phyloP scores from a whole-genome alignment of 2,329 filamentous ascomycete genomes.

The Pestalotiopsis sp. region DNA sequence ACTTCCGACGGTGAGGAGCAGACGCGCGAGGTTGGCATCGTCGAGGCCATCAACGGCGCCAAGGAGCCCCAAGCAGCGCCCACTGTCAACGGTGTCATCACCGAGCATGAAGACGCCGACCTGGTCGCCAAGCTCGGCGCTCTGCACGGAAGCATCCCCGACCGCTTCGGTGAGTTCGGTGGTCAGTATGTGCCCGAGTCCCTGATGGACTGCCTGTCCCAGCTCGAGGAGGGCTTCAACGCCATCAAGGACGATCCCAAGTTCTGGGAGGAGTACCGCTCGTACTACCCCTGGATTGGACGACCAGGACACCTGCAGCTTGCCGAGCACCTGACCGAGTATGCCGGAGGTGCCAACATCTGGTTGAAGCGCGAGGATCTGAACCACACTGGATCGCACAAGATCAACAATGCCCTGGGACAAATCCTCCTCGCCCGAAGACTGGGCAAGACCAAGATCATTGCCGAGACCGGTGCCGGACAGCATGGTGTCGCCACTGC shows the following conservation, averaged over 20 bases:
- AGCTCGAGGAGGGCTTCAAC: constrained; percentile 91
- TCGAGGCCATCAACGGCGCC: constrained; percentile 67
- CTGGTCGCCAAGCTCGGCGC: constrained; percentile 84
- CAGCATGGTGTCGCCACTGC: constrained; percentile 98
- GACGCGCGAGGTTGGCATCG: constrained; percentile 69
- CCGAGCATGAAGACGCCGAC: constrained; percentile 48
- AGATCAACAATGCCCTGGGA: constrained; percentile 98
- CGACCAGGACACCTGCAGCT: constrained; percentile 89
- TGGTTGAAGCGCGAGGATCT: constrained; percentile 98
- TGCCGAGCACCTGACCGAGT: constrained; percentile 83
- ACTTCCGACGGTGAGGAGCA: constrained; percentile 35
- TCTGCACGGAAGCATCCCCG: constrained; percentile 77
- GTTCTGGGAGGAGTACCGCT: constrained; percentile 97
- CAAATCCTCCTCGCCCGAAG: constrained; percentile 85
- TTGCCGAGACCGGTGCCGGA: constrained; percentile 95
- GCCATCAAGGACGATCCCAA: constrained; percentile 81
- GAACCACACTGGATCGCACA: constrained; percentile 97
- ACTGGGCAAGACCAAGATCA: constrained; percentile 94
- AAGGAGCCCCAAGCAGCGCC: constrained; percentile 61
- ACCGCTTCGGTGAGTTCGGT: constrained; percentile 93
- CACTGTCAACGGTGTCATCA: constrained; percentile 70
- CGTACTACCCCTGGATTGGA: constrained; percentile 97
- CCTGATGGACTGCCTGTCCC: constrained; percentile 91
- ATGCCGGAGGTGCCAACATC: constrained; percentile 91
- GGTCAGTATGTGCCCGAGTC: constrained; percentile 98